Conservation (phyloP, 371 early-diverging fungal species). For the Haplosporangium sp. region DNA sequence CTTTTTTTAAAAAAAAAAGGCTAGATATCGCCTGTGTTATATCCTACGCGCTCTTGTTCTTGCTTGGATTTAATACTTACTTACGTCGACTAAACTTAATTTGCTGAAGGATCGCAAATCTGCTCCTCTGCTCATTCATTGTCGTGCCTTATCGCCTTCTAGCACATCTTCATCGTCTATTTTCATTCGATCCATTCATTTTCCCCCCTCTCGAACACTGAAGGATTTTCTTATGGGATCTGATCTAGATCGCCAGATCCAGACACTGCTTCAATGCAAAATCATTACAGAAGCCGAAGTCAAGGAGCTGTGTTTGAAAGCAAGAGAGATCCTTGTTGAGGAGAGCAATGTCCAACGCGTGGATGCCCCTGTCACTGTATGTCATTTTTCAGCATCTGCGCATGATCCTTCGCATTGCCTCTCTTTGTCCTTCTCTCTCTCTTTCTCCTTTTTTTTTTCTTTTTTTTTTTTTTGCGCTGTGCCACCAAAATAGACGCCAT, state of each 20-base stretch:
- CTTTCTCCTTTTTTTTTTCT: neutral
- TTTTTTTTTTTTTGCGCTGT: no score
- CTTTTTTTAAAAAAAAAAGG: no score
- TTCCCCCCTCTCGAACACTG: neutral
- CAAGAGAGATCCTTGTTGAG: slow-evolving; percentile 94
- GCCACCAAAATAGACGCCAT: no score
- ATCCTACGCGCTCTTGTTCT: no score
- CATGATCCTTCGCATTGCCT: no score
- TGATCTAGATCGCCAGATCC: slow-evolving; percentile 79
- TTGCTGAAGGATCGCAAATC: no score
- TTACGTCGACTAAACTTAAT: no score
- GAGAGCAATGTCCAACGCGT: slow-evolving; percentile 97
- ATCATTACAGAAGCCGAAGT: slow-evolving; percentile 94
- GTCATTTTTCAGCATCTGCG: slow-evolving; percentile 10
- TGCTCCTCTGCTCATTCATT: neutral
- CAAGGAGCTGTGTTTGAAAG: slow-evolving; percentile 92
- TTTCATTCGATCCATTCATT: neutral
- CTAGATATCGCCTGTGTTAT: no score
- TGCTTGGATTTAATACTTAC: no score
- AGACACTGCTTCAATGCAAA: slow-evolving; percentile 89
- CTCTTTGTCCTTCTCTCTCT: no score
- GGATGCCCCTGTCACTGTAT: slow-evolving; percentile 96
- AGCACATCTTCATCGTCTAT: neutral
- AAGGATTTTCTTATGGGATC: slow-evolving; percentile 42
- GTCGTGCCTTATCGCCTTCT: neutral